Percentiles rank a stretch among this genome's conserved stretches.
Conservation (phyloP, 306 rosid genomes). For the Prunus armeniaca region DNA sequence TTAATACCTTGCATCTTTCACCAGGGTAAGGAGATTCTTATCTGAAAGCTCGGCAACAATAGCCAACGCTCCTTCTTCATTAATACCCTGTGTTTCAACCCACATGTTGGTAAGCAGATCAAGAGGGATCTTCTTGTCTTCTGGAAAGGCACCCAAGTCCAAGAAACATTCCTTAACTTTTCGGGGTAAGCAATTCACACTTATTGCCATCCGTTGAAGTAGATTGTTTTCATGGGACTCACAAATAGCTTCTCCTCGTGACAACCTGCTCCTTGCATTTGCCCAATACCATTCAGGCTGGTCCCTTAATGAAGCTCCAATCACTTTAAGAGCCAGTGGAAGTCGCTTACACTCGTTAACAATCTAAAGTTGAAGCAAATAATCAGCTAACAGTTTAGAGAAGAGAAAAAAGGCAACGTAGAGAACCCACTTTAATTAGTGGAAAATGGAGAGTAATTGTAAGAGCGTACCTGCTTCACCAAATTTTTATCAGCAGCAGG, state of each 20-base stretch:
- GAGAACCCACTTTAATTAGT: neutral
- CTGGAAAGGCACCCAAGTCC: conserved; percentile 82
- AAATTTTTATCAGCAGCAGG: conserved; percentile 47
- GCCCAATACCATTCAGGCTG: conserved; percentile 74
- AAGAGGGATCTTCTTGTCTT: conserved; percentile 82
- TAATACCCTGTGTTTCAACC: conserved; percentile 76
- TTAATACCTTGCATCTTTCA: conserved; percentile 64
- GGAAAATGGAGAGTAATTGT: neutral
- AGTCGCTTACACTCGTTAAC: conserved; percentile 82
- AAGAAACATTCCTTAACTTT: conserved; percentile 75
- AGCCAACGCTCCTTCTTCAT: conserved; percentile 68
- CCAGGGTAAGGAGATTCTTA: conserved; percentile 77
- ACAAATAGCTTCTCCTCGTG: conserved; percentile 68
- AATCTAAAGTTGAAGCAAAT: conserved; percentile 37
- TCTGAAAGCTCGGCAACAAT: conserved; percentile 76
- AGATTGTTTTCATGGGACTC: conserved; percentile 66
- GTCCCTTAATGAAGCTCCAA: conserved; percentile 76
- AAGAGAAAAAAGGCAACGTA: neutral
- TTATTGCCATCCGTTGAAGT: conserved; percentile 66
- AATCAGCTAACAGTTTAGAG: neutral
- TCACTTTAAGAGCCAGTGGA: conserved; percentile 91
- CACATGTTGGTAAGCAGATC: conserved; percentile 79
- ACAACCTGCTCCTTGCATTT: conserved; percentile 61
- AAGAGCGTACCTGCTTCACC: conserved; percentile 69
- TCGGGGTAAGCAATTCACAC: conserved; percentile 45